Evolutionary conservation across 331 rosid genomes (phyloP).

Genomic region (Saraca asoca): DNA sequence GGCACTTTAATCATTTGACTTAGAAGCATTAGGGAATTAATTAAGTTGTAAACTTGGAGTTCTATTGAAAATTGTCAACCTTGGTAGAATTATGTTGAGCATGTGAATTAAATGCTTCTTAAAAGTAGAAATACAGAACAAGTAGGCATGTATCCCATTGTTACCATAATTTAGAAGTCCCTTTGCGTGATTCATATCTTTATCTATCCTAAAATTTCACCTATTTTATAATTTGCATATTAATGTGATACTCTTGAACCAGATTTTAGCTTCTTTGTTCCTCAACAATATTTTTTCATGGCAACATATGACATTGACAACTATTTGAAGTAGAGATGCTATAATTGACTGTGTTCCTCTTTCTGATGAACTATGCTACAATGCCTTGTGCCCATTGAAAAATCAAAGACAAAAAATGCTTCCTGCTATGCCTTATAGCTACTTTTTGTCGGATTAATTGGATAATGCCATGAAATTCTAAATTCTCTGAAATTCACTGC

Average conservation of each 20-base stretch:
- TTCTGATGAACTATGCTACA: too few relatives aligned
- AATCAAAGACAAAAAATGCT: too few relatives aligned
- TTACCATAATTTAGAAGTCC: slow-evolving; percentile 6
- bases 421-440: not conserved
- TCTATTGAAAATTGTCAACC: not conserved
- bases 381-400: too few relatives aligned
- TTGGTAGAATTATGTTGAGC: not conserved
- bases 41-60: not conserved
- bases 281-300: not conserved
- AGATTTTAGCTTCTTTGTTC: not conserved
- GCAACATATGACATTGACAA: not conserved
- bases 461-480: too few relatives aligned
- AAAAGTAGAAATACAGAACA: not conserved
- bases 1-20: slow-evolving; percentile 2
- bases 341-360: not conserved
- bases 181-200: not conserved
- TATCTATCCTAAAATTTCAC: not conserved
- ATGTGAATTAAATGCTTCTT: not conserved
- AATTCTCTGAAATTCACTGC: too few relatives aligned
- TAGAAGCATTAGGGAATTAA: slow-evolving; percentile 6
- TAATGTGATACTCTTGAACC: not conserved
- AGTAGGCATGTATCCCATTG: not conserved
- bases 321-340: not conserved
- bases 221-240: not conserved
- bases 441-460: too few relatives aligned